Conservation (phyloP, 768 basidiomycete genomes). For the Hericium coralloides region DNA sequence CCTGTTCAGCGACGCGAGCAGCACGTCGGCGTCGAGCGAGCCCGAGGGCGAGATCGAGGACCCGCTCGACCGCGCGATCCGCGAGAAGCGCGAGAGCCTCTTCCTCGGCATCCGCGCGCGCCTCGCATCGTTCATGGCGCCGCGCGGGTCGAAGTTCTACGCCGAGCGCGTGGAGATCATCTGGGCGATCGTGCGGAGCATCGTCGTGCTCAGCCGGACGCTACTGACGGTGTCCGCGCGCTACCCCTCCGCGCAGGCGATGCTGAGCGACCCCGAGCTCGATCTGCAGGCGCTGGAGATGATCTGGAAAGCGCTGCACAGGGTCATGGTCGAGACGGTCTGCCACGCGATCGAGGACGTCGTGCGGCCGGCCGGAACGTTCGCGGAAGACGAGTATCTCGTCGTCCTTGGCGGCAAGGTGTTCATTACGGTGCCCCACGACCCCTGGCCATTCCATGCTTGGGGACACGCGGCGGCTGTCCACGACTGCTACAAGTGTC, state of each 20-base stretch:
- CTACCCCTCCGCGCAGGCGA: slow-evolving; percentile 19
- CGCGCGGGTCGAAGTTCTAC: slow-evolving; percentile 22
- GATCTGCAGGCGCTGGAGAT: background rate
- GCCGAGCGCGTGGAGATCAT: slow-evolving; percentile 27
- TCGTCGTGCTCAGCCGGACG: slow-evolving; percentile 26
- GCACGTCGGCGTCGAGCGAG: background rate
- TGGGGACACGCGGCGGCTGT: slow-evolving; percentile 27
- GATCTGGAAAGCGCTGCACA: background rate
- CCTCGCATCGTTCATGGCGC: slow-evolving; percentile 26
- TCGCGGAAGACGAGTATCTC: slow-evolving; percentile 19
- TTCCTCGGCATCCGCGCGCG: slow-evolving; percentile 25
- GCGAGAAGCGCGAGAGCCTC: slow-evolving; percentile 23
- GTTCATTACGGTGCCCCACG: slow-evolving; percentile 22
- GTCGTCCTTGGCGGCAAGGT: slow-evolving; percentile 25
- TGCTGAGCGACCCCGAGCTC: background rate
- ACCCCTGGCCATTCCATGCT: slow-evolving; percentile 25
- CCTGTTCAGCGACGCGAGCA: background rate
- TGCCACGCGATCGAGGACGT: background rate
- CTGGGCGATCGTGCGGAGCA: slow-evolving; percentile 28
- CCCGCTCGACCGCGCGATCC: slow-evolving; percentile 17
- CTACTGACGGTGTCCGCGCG: slow-evolving; percentile 30
- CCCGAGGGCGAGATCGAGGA: background rate
- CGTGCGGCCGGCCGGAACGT: background rate
- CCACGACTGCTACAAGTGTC: slow-evolving; percentile 23
- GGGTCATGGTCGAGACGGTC: background rate